These are phyloP conservation scores for Penicillium sp. DNA, from an alignment of 2,329 filamentous ascomycete species.

Conservation along the genomic window DNA sequence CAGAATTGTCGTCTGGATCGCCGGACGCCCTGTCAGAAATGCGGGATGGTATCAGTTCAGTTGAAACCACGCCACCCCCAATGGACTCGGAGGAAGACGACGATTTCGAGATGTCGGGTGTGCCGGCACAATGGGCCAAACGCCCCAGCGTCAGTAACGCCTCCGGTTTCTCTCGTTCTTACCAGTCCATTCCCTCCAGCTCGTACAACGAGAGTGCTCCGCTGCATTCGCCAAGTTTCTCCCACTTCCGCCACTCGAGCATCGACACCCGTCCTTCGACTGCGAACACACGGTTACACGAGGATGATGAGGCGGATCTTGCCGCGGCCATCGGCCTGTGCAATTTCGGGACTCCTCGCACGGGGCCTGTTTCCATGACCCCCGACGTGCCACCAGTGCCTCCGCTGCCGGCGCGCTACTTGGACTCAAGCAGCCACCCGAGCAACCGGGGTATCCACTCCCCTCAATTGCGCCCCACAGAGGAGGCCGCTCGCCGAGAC, in stretches of 20 bases:
- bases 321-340: constrained; percentile 87
- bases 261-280: constrained; percentile 75
- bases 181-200: constrained; percentile 67
- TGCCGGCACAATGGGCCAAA: constrained; percentile 54
- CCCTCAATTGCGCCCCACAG: constrained; percentile 48
- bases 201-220: constrained; percentile 57
- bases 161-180: constrained; percentile 69
- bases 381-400: constrained; percentile 83
- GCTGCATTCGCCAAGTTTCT: constrained; percentile 47
- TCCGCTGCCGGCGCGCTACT: constrained; percentile 76
- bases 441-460: constrained; percentile 59
- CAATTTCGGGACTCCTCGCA: constrained; percentile 79
- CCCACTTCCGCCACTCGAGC: constrained; percentile 70
- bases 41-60: constrained; percentile 74
- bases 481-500: constrained; percentile 35
- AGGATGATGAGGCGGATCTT: constrained; percentile 81
- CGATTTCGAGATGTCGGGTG: constrained; percentile 47
- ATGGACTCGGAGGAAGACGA: constrained; percentile 59
- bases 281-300: constrained; percentile 70
- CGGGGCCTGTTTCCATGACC: constrained; percentile 61
- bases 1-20: constrained; percentile 79
- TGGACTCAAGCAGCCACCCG: constrained; percentile 61
- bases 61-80: constrained; percentile 89
- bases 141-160: constrained; percentile 53
- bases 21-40: constrained; percentile 78